Percentiles rank a stretch among this genome's conserved stretches.
phyloP scores from a whole-genome alignment of 2,329 filamentous ascomycete species.

The Fusarium incarnatum region DNA sequence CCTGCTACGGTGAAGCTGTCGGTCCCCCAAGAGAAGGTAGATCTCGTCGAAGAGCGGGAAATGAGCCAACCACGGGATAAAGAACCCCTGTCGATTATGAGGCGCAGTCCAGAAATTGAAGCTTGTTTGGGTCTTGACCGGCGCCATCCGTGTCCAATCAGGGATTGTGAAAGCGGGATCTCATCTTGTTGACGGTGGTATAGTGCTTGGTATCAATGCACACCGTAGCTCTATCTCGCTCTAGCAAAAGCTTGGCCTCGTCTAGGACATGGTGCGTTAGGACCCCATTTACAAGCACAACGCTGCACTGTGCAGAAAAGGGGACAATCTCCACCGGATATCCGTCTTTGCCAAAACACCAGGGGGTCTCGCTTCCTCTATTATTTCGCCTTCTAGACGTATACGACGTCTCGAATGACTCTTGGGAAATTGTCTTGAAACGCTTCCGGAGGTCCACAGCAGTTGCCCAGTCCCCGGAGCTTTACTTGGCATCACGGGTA shows the following conservation, averaged over 20 bases:
- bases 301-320: constrained; percentile 43
- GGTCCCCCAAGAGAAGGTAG: constrained; percentile 11
- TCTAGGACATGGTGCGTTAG: constrained; percentile 16
- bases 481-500: constrained; percentile 23
- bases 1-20: constrained; percentile 21
- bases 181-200: constrained; percentile 47
- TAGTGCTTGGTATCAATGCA: constrained; percentile 36
- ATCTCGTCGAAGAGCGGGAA: constrained; percentile 14
- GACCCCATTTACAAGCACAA: not conserved
- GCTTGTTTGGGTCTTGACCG: constrained; percentile 41
- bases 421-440: constrained; percentile 38
- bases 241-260: constrained; percentile 25
- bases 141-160: constrained; percentile 39
- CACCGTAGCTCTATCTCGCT: constrained; percentile 28
- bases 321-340: constrained; percentile 46
- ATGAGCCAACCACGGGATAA: constrained; percentile 23
- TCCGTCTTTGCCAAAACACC: constrained; percentile 35
- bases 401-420: constrained; percentile 34
- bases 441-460: constrained; percentile 21
- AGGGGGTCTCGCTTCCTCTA: constrained; percentile 32
- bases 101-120: constrained; percentile 46
- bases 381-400: constrained; percentile 28
- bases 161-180: constrained; percentile 17
- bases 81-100: constrained; percentile 28
- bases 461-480: constrained; percentile 2